Conservation (phyloP, 2,329 filamentous ascomycete species). For the Apiospora pterosperma region DNA sequence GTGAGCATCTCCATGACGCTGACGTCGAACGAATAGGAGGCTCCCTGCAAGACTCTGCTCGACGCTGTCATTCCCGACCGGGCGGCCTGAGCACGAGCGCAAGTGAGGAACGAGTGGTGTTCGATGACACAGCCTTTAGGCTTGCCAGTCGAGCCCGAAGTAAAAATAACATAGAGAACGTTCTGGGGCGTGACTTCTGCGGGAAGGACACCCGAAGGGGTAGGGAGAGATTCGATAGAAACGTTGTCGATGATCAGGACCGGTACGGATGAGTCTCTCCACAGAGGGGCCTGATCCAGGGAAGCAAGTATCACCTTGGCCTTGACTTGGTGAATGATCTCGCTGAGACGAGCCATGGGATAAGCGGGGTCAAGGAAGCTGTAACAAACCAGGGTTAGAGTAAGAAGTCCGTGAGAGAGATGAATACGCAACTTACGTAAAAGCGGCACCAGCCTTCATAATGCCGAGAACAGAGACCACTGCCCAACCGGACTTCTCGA, state of each 20-base stretch:
- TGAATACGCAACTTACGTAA: background rate
- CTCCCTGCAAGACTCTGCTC: background rate
- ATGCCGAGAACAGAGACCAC: slow-evolving; percentile 21
- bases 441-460: slow-evolving; percentile 22
- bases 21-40: slow-evolving; percentile 47
- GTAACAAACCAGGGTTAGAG: background rate
- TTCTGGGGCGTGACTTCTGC: background rate
- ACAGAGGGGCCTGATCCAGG: background rate
- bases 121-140: slow-evolving; percentile 4
- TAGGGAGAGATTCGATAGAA: background rate
- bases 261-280: background rate
- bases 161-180: slow-evolving; percentile 4
- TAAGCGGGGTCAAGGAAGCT: background rate
- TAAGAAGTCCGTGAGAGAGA: background rate
- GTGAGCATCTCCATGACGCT: slow-evolving; percentile 49
- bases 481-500: slow-evolving; percentile 21
- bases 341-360: background rate
- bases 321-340: background rate
- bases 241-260: background rate
- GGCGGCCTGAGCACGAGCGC: background rate
- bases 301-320: background rate
- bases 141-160: background rate
- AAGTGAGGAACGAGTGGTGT: background rate
- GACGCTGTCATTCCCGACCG: slow-evolving; percentile 41
- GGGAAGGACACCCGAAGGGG: background rate